Conservation (phyloP, 331 rosid genomes). For the Malus hybrid region DNA sequence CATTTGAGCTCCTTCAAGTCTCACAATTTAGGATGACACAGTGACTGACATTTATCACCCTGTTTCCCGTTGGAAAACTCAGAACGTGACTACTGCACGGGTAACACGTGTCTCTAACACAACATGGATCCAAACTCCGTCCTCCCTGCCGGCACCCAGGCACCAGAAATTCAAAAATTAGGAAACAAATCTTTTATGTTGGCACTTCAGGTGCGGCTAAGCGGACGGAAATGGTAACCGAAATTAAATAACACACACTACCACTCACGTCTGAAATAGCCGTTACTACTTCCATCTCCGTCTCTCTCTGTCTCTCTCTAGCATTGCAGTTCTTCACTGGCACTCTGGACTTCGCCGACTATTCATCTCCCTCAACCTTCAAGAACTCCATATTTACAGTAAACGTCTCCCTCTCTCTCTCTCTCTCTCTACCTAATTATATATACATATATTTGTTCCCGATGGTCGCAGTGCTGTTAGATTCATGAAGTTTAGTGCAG, state of each 20-base stretch:
- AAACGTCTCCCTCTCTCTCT: background rate
- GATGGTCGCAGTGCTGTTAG: background rate
- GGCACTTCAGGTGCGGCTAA: background rate
- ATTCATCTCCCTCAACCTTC: background rate
- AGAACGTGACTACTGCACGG: background rate
- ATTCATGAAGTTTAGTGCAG: background rate
- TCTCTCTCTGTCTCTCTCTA: background rate
- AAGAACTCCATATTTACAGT: background rate
- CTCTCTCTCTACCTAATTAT: background rate
- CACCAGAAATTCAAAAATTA: conserved; percentile 5
- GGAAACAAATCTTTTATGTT: background rate
- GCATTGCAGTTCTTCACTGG: background rate
- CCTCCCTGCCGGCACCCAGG: background rate
- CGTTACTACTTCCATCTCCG: background rate
- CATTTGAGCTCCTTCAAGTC: too few relatives aligned
- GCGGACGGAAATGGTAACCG: background rate
- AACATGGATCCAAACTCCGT: too few relatives aligned
- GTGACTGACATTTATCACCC: background rate
- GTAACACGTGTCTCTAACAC: background rate
- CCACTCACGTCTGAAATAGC: background rate
- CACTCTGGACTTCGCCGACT: background rate
- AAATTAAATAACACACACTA: background rate
- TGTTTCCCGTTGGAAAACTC: background rate
- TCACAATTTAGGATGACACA: too few relatives aligned
- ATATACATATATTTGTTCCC: background rate